Conservation (phyloP, 345 rosid species). For the Clarkia xantiana region DNA sequence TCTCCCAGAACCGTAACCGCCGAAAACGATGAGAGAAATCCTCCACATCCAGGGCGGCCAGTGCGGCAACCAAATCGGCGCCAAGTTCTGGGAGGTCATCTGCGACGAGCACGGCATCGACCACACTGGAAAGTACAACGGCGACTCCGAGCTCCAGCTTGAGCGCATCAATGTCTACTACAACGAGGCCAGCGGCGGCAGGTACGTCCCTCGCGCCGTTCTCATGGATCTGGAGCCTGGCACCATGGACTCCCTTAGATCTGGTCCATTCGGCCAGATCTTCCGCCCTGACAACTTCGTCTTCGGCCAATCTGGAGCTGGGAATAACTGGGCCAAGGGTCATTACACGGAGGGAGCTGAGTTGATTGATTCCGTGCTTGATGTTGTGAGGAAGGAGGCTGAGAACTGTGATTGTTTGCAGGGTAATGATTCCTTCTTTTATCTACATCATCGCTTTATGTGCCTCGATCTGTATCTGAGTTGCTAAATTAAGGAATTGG, state of each 20-base stretch:
- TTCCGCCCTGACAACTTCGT: constrained; percentile 20
- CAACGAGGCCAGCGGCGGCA: constrained; percentile 18
- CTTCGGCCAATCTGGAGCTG: constrained; percentile 20
- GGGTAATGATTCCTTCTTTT: constrained; percentile 6
- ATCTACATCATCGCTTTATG: too few species aligned
- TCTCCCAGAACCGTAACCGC: background rate
- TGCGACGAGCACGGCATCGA: constrained; percentile 21
- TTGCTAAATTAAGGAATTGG: too few species aligned
- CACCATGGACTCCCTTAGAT: constrained; percentile 18
- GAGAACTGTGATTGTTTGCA: constrained; percentile 21
- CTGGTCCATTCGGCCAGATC: constrained; percentile 18
- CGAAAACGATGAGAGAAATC: constrained; percentile 17
- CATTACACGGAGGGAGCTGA: constrained; percentile 21
- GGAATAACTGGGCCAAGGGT: constrained; percentile 20
- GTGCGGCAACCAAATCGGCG: constrained; percentile 21
- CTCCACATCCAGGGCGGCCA: constrained; percentile 20
- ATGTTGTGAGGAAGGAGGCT: constrained; percentile 19
- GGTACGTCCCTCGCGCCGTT: constrained; percentile 18
- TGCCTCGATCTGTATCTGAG: too few species aligned
- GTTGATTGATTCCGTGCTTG: constrained; percentile 19
- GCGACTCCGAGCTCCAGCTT: constrained; percentile 16
- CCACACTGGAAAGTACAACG: constrained; percentile 12
- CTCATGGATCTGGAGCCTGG: constrained; percentile 21
- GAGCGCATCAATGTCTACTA: constrained; percentile 18
- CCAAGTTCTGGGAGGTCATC: constrained; percentile 21